Conservation (phyloP, 768 basidiomycete species). For the Cytidiella melzeri region DNA sequence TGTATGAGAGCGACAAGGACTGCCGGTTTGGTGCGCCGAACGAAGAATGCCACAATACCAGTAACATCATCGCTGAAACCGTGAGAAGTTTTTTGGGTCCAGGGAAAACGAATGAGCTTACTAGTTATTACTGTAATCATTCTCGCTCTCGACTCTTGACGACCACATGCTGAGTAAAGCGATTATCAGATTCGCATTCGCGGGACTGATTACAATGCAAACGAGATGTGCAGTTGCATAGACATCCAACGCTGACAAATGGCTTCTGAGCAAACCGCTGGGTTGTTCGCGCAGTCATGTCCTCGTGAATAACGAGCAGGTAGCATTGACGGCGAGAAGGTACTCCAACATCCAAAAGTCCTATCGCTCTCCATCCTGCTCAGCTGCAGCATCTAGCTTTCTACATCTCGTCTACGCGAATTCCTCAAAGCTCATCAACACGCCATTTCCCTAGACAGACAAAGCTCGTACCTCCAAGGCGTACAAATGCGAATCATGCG, state of each 20-base stretch:
- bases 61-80: neutral
- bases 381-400: constrained; percentile 13
- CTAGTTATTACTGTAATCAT: neutral
- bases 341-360: no score
- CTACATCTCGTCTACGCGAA: constrained; percentile 19
- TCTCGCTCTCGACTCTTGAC: neutral
- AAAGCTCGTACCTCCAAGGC: constrained; percentile 60
- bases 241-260: no score
- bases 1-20: neutral
- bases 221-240: constrained; percentile 46
- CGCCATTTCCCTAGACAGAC: neutral
- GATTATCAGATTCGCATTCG: constrained; percentile 20
- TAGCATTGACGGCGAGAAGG: no score
- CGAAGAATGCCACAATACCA: neutral
- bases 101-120: neutral
- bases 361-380: neutral
- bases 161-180: neutral
- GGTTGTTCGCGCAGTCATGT: no score
- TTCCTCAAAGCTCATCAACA: neutral
- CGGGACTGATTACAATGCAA: constrained; percentile 51
- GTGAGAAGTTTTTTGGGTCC: no score
- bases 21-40: neutral
- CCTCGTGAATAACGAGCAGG: no score
- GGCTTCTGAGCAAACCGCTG: no score
- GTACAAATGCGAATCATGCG: constrained; percentile 69